These are phyloP conservation scores for Fusarium sp. DNA, from an alignment of 2,329 filamentous ascomycete genomes.

Conservation along the genomic window DNA sequence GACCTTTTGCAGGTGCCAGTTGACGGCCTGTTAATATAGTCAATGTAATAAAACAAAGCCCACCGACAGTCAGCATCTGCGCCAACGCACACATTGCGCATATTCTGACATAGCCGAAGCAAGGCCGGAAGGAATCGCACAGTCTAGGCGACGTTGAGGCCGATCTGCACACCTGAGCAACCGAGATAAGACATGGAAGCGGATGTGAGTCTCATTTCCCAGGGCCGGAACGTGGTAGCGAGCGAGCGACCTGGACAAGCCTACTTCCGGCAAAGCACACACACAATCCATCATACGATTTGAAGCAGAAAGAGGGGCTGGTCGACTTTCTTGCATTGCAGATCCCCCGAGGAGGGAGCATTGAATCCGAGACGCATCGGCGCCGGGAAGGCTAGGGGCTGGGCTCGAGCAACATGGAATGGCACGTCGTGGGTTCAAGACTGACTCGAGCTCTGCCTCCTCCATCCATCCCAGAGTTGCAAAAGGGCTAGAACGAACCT, in stretches of 20 bases:
- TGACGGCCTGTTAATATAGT: background rate
- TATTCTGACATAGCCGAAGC: slow-evolving; percentile 4
- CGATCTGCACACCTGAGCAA: slow-evolving; percentile 17
- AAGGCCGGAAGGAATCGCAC: background rate
- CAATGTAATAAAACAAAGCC: background rate
- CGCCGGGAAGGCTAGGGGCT: slow-evolving; percentile 7
- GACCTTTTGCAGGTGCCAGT: background rate
- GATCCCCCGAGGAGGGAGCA: slow-evolving; percentile 23
- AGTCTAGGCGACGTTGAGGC: slow-evolving; percentile 18
- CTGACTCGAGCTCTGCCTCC: slow-evolving; percentile 24
- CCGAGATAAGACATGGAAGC: slow-evolving; percentile 35
- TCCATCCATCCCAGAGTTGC: slow-evolving; percentile 4
- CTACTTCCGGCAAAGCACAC: slow-evolving; percentile 13
- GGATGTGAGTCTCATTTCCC: slow-evolving; percentile 34
- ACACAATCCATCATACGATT: slow-evolving; percentile 34
- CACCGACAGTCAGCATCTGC: background rate
- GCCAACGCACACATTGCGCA: slow-evolving; percentile 26
- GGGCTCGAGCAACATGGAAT: slow-evolving; percentile 19
- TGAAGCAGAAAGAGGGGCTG: slow-evolving; percentile 9
- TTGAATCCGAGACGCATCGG: slow-evolving; percentile 10
- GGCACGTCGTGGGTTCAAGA: slow-evolving; percentile 22
- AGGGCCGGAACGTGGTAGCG: slow-evolving; percentile 12
- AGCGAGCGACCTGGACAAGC: slow-evolving; percentile 20
- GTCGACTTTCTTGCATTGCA: slow-evolving; percentile 27
- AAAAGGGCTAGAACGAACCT: slow-evolving; percentile 20